Conservation (phyloP, 2,329 filamentous ascomycete species). For the Diaporthe vexans region DNA sequence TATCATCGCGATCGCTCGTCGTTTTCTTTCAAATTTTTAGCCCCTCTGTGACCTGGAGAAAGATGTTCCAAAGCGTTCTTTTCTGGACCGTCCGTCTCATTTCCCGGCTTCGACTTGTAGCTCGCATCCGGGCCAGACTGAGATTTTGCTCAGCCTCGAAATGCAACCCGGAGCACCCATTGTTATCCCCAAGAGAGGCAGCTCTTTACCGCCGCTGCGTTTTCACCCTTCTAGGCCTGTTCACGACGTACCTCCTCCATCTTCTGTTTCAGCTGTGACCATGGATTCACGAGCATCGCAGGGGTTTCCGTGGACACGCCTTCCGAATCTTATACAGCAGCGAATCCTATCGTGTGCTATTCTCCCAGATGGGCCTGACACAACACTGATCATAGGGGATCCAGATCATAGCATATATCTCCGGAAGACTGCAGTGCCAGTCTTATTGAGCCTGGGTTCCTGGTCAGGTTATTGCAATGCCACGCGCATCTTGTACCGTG, state of each 20-base stretch:
- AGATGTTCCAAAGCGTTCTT: constrained; percentile 6
- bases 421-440: constrained; percentile 12
- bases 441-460: constrained; percentile 33
- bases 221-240: neutral
- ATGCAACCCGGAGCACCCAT: neutral
- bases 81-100: neutral
- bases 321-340: constrained; percentile 27
- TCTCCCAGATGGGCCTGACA: constrained; percentile 1
- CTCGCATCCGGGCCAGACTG: constrained; percentile 21
- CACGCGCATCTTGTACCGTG: constrained; percentile 28
- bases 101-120: constrained; percentile 1
- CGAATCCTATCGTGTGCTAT: constrained; percentile 20
- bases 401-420: constrained; percentile 17
- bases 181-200: constrained; percentile 1
- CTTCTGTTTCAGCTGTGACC: neutral
- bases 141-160: constrained; percentile 5
- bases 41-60: neutral
- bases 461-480: constrained; percentile 27
- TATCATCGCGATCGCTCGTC: neutral
- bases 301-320: constrained; percentile 11
- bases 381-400: constrained; percentile 12
- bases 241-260: neutral
- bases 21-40: neutral
- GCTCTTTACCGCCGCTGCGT: constrained; percentile 8
- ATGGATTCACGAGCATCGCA: neutral